Evolutionary conservation across 495 filamentous ascomycete genomes (phyloP).

Genomic region (Lasiosphaeria ovina): DNA sequence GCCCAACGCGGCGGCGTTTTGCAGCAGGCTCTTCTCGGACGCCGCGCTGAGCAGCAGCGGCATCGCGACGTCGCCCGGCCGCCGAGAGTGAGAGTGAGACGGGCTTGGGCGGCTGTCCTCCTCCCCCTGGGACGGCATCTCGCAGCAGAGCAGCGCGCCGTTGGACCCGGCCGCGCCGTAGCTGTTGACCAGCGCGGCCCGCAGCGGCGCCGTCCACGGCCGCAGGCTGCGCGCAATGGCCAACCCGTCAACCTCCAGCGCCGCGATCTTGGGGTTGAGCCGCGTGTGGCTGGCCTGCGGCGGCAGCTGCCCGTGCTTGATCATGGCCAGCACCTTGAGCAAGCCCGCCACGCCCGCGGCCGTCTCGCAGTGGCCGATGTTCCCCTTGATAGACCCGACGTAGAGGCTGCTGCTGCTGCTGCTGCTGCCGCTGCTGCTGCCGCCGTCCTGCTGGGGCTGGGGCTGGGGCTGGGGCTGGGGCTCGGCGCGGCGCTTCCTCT

Average conservation of each 20-base stretch:
- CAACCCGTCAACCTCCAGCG: slow-evolving; percentile 23
- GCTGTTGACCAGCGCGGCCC: slow-evolving; percentile 47
- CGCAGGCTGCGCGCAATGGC: slow-evolving; percentile 22
- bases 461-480: slow-evolving; percentile 1
- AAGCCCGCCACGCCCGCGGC: slow-evolving; percentile 69
- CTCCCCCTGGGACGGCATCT: neutral
- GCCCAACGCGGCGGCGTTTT: neutral
- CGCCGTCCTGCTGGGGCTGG: too few relatives aligned
- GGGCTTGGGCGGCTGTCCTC: neutral
- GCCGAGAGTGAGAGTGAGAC: neutral
- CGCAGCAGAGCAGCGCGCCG: slow-evolving; percentile 41
- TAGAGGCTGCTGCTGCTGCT: slow-evolving; percentile 50
- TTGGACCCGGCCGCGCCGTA: slow-evolving; percentile 54
- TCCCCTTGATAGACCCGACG: slow-evolving; percentile 72
- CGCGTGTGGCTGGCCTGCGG: slow-evolving; percentile 57
- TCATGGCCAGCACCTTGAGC: slow-evolving; percentile 73
- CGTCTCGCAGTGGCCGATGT: slow-evolving; percentile 75
- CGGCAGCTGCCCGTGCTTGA: slow-evolving; percentile 68
- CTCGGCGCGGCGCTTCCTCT: slow-evolving; percentile 30
- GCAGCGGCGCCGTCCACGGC: slow-evolving; percentile 29
- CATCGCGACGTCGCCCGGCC: slow-evolving; percentile 10
- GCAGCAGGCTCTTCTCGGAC: neutral
- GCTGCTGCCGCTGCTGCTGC: too few relatives aligned
- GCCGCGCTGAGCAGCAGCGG: slow-evolving; percentile 1
- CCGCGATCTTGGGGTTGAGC: slow-evolving; percentile 55